Base-by-base conservation (phyloP, 2,329 filamentous ascomycete genomes). In the Aspergillus novofumigatus region DNA sequence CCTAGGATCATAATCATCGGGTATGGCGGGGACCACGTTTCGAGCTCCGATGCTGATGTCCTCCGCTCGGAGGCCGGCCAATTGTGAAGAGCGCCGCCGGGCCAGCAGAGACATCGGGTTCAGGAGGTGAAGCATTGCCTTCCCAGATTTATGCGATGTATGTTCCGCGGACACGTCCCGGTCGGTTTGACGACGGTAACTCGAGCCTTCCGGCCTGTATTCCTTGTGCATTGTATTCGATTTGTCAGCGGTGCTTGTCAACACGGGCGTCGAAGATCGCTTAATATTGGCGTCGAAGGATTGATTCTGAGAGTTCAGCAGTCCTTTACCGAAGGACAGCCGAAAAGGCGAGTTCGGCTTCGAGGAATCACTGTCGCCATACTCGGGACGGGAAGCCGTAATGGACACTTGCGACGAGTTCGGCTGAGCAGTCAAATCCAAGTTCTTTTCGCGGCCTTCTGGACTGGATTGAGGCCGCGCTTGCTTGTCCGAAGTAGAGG, bases 101-200 rank as follows among this genome's bases (percentile, higher is more conserved):
- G 83, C 81, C 49, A 86, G 72, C 14, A 87, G 73, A 5, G 82
- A 80, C 79, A 86, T 84, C 9, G 84, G 84, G 63, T 86, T 87
- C 44, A 85, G 72, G 25, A 86, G 72, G 62, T 82, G 83, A 47
- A 83, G 70, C 67, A 79, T 79, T 45, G 80, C 79, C 65, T 81
- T 83, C 29, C 74, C 74, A 4, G 69, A 67, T 52, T 69, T 72
- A 61, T 72, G 67, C 54, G 67, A 65, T 5, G 59, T 47, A 56
- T 67, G 62, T 11, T 74, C 71, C 41, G 58, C 53, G 10, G 63
- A 50, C 23, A 58, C 54, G 47, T 74, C 72, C 29, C 71, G 67
- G 44, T 72, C 68, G 26, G 47, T 60, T 32, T 59, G 55, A 28
- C 69, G 68, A 10, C 69, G 69, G 42, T 57, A 48, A 29, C 53